Evolutionary conservation across 73 alveolate genomes (phyloP).

Genomic region (Paramecium sexaurelia): DNA sequence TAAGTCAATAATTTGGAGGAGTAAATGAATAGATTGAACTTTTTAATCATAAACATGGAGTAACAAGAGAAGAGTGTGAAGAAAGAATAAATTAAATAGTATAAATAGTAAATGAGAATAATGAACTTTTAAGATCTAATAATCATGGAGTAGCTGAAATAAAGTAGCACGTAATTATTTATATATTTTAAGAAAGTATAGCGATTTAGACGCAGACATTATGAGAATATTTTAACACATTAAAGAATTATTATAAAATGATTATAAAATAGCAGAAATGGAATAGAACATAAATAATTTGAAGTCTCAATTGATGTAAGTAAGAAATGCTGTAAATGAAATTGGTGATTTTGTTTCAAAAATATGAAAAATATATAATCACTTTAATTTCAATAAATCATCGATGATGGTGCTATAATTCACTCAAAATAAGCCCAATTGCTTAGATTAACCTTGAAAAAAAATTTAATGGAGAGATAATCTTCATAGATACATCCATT

Average conservation of each 20-base stretch:
- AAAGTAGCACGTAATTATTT: neutral
- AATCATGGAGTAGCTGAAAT: slow-evolving; percentile 1
- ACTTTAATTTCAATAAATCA: slow-evolving; percentile 34
- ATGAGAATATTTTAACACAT: slow-evolving; percentile 17
- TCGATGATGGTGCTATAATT: neutral
- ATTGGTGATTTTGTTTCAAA: slow-evolving; percentile 44
- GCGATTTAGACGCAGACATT: slow-evolving; percentile 5
- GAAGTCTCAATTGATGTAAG: neutral
- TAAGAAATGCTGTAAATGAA: slow-evolving; percentile 24
- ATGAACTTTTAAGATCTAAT: neutral
- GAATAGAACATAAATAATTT: neutral
- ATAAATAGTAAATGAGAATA: neutral
- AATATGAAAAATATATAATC: slow-evolving; percentile 35
- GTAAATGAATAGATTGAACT: neutral
- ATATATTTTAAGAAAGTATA: neutral
- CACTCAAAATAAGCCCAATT: slow-evolving; percentile 14
- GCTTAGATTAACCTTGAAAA: neutral
- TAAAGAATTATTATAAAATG: neutral
- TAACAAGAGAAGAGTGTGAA: neutral
- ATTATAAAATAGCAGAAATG: neutral
- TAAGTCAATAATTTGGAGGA: neutral
- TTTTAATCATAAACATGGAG: neutral
- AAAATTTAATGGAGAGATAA: neutral
- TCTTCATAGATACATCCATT: neutral
- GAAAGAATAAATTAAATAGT: neutral